Percentiles rank a stretch among this genome's conserved stretches.
phyloP scores from a whole-genome alignment of 116 monocot species.

The Phalaenopsis hybrid region DNA sequence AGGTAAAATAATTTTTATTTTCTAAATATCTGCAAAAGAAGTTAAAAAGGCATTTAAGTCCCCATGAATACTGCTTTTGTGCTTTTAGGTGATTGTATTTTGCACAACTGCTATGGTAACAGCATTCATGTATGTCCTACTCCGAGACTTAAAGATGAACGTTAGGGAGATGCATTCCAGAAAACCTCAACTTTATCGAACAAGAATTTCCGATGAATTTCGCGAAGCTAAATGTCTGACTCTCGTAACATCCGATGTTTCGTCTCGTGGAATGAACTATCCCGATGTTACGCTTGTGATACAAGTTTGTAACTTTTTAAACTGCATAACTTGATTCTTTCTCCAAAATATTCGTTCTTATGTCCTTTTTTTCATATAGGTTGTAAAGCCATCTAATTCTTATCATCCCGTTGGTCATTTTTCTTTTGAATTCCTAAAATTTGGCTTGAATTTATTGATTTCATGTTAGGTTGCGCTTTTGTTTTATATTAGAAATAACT shows the following conservation, averaged over 20 bases:
- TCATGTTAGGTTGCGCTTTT: neutral
- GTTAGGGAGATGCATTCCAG: constrained; percentile 90
- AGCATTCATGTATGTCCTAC: constrained; percentile 51
- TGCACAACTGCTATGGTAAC: constrained; percentile 93
- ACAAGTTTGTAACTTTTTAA: constrained; percentile 36
- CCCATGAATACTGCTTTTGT: neutral
- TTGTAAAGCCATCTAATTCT: neutral
- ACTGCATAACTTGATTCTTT: neutral
- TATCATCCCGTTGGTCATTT: neutral
- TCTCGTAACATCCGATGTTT: constrained; percentile 92
- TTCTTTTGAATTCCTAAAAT: neutral
- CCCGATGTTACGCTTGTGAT: constrained; percentile 96
- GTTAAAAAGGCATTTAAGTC: neutral
- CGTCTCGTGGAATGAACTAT: constrained; percentile 81
- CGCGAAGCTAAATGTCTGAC: constrained; percentile 64
- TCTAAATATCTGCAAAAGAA: neutral
- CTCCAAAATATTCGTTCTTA: neutral
- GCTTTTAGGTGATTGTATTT: constrained; percentile 71
- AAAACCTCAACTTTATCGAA: constrained; percentile 85
- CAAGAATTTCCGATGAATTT: constrained; percentile 86
- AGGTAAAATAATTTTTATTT: constrained; percentile 37
- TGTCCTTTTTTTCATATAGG: neutral
- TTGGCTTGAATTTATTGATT: neutral
- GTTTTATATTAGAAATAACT: neutral
- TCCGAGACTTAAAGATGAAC: constrained; percentile 81